A percentile compares a stretch with the other conserved stretches of the same genome.
These are phyloP conservation scores for Tetradesmus obliquus DNA, from an alignment of 139 green algal species.

Conservation along the genomic window DNA sequence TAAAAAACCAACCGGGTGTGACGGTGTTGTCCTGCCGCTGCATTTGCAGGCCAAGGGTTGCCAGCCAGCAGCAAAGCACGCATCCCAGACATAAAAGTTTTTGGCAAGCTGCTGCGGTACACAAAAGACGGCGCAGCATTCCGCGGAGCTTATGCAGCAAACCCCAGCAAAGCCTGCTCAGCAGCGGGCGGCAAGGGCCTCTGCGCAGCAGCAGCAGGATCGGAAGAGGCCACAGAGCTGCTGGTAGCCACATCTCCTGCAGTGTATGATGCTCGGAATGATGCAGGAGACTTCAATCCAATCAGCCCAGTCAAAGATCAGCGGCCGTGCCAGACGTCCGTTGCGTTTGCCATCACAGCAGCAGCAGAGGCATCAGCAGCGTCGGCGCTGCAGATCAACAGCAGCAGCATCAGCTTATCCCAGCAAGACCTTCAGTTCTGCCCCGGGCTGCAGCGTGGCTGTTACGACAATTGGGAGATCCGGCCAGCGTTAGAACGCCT, in stretches of 20 bases:
- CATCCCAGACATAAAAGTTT: not conserved
- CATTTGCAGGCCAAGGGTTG: slow-evolving; percentile 21
- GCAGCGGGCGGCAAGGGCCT: not conserved
- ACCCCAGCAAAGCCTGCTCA: not conserved
- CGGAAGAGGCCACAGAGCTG: slow-evolving; percentile 5
- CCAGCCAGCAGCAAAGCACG: not conserved
- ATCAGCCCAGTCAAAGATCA: slow-evolving; percentile 19
- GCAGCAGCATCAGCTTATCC: not conserved
- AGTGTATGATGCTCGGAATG: slow-evolving; percentile 12
- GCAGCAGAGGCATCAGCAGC: slow-evolving; percentile 37
- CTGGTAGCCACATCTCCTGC: not conserved
- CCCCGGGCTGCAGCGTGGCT: not conserved
- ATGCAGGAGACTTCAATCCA: not conserved
- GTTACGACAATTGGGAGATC: slow-evolving; percentile 34
- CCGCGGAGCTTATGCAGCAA: slow-evolving; percentile 15
- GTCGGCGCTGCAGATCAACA: slow-evolving; percentile 18
- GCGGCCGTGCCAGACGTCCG: slow-evolving; percentile 15
- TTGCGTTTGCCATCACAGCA: slow-evolving; percentile 28
- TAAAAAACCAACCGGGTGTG: no score
- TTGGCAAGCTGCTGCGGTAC: not conserved
- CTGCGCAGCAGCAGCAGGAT: slow-evolving; percentile 14
- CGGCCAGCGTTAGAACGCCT: not conserved
- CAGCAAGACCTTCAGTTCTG: slow-evolving; percentile 50
- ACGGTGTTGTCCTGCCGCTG: no score
- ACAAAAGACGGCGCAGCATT: slow-evolving; percentile 17